Percentiles rank a stretch among this genome's conserved stretches.
phyloP scores from a whole-genome alignment of 2,329 filamentous ascomycete species.

The Claviceps cyperi region DNA sequence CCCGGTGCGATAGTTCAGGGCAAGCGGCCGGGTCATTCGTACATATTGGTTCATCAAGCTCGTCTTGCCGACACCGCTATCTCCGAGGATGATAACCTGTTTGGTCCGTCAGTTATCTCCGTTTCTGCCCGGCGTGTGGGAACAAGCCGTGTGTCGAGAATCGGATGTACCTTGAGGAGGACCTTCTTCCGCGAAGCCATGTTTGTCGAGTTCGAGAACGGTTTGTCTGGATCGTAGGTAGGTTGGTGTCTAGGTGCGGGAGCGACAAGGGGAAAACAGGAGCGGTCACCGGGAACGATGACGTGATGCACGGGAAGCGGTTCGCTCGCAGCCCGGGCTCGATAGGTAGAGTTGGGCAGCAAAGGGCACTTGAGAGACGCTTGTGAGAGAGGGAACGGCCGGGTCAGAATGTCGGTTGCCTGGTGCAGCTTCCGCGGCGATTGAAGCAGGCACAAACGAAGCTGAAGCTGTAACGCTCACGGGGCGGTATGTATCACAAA shows the following conservation, averaged over 20 bases:
- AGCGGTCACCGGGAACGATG: neutral
- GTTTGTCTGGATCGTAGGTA: neutral
- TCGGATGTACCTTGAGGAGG: slow-evolving; percentile 57
- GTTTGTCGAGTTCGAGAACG: slow-evolving; percentile 27
- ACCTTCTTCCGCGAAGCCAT: slow-evolving; percentile 85
- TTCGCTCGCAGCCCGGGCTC: neutral
- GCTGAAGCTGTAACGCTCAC: neutral
- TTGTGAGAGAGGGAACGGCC: neutral
- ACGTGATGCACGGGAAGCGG: slow-evolving; percentile 4
- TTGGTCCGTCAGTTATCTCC: neutral
- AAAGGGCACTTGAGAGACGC: neutral
- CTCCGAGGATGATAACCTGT: slow-evolving; percentile 95
- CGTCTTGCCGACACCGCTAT: slow-evolving; percentile 98
- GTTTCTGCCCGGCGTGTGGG: no score
- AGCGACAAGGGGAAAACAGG: slow-evolving; percentile 1
- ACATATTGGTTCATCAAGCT: slow-evolving; percentile 99
- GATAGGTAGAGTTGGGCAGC: neutral
- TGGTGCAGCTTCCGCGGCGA: neutral
- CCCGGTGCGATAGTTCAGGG: neutral
- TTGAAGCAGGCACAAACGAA: slow-evolving; percentile 3
- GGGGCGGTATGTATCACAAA: neutral
- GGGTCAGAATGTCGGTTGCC: neutral
- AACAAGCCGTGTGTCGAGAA: slow-evolving; percentile 2
- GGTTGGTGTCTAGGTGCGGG: slow-evolving; percentile 7
- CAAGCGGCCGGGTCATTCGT: slow-evolving; percentile 24